Evolutionary conservation across 306 rosid genomes (phyloP).

Genomic region (Sindora glabra): DNA sequence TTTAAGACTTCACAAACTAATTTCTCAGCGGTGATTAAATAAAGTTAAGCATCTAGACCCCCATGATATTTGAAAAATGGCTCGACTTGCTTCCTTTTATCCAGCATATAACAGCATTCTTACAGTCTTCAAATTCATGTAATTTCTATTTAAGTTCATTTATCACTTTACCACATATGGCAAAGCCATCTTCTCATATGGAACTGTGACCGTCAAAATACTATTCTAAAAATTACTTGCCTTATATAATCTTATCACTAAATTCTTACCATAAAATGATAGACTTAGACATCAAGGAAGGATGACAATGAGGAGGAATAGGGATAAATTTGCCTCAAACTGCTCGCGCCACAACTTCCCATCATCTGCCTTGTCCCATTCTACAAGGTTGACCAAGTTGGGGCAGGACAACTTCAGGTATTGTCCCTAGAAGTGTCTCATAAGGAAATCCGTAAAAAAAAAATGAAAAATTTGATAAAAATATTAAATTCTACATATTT

Average conservation of each 20-base stretch:
- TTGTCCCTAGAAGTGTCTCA: no score
- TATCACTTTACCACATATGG: not conserved
- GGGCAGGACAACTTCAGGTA: no score
- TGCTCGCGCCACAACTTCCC: no score
- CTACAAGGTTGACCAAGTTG: no score
- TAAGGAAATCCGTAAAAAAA: no score
- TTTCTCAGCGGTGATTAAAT: not conserved
- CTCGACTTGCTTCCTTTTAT: not conserved
- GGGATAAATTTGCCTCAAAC: no score
- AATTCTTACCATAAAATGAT: not conserved
- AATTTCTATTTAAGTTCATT: not conserved
- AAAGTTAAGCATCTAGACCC: not conserved
- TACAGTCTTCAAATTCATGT: not conserved
- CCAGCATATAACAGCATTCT: not conserved
- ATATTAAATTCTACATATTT: no score
- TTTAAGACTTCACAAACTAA: not conserved
- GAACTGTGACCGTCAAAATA: not conserved
- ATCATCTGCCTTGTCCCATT: no score
- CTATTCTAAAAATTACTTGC: not conserved
- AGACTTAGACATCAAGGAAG: not conserved
- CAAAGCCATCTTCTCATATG: not conserved
- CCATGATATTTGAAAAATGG: not conserved
- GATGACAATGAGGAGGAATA: no score
- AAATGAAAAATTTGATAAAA: no score
- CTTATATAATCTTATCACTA: not conserved